Evolutionary conservation across 805 yeast species (phyloP), one percentile per base, ranked within the genome.

Genomic region (Wickerhamomyces queroliae): DNA sequence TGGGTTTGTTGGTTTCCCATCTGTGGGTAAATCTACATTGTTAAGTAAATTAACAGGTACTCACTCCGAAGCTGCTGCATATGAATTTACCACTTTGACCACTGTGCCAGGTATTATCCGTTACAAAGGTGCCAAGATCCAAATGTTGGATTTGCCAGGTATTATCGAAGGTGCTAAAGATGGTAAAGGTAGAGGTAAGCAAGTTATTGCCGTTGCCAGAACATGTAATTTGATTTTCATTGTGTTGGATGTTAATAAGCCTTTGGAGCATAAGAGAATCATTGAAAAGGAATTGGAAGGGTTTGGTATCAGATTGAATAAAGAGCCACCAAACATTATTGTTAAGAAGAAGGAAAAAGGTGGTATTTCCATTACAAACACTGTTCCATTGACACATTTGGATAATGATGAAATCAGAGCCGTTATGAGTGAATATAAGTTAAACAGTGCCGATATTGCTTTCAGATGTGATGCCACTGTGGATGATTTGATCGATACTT

Each of bases 171-270:
- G 95, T 64, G 95, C 95, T 46, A 84, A 84, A 49, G 93, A 85
- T 55, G 95, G 95, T 65, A 78, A 83, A 61, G 95, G 95, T 67
- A 74, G 95, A 72, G 95, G 95, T 73, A 83, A 76, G 52, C 99
- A 93, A 66, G 99, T 93, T 40, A 93, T 93, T 65, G 99, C 99
- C 2, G 99, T 93, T 43, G 98, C 98, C n/a, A 78, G 99, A 64
- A 88, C 97, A 3, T 95, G 96, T 61, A 90, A 93, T 60, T 69
- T 93, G 55, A 76, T 93, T 37, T 93, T 93, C 62, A 86, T 93
- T 58, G 95, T 93, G 4, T 69, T 93, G 56, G 99, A 93, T 62
- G 99, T 93, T 41, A 88, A 89, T 66, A 93, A 93, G 59, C 99
- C 99, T 4, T 72, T 93, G 52, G 90, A 84, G 46, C 98, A 93